A percentile compares a stretch with the other conserved stretches of the same genome.
phyloP scores from a whole-genome alignment of 1,284 basidiomycete genomes.

The Ganoderma sinense region DNA sequence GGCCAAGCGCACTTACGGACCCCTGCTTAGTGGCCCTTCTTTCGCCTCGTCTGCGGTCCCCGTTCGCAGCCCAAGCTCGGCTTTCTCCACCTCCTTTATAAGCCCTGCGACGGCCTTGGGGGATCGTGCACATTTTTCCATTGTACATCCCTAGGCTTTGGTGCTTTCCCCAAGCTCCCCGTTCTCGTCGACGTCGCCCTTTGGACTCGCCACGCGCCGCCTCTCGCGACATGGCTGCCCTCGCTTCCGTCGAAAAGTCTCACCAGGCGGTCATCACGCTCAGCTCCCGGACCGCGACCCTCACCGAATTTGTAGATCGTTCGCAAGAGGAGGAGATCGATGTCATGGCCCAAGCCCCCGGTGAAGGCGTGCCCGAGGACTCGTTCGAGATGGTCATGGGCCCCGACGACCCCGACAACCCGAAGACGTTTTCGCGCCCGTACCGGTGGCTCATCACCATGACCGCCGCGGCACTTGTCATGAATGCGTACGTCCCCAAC shows the following conservation, averaged over 20 bases:
- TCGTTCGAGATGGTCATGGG: conserved; percentile 49
- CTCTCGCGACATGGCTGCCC: neutral
- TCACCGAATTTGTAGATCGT: neutral
- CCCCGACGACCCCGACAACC: conserved; percentile 49
- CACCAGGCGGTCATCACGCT: neutral
- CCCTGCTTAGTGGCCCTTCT: neutral
- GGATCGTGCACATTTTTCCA: neutral
- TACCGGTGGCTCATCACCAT: conserved; percentile 74
- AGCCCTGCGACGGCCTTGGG: neutral
- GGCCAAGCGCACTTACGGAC: neutral
- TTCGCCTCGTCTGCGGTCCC: neutral
- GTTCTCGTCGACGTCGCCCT: neutral
- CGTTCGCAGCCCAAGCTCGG: neutral
- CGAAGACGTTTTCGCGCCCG: conserved; percentile 64
- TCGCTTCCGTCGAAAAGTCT: neutral
- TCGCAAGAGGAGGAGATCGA: conserved; percentile 30
- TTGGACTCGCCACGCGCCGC: neutral
- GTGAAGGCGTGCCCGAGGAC: conserved; percentile 40
- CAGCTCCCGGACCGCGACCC: conserved; percentile 8
- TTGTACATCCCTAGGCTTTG: neutral
- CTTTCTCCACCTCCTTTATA: neutral
- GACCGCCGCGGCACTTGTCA: conserved; percentile 65
- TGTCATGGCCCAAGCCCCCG: conserved; percentile 37
- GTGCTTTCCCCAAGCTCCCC: neutral
- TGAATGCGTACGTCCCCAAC: conserved; percentile 62